Evolutionary conservation across 129 eudicot genomes (phyloP).

Genomic region (Calendula officinalis): DNA sequence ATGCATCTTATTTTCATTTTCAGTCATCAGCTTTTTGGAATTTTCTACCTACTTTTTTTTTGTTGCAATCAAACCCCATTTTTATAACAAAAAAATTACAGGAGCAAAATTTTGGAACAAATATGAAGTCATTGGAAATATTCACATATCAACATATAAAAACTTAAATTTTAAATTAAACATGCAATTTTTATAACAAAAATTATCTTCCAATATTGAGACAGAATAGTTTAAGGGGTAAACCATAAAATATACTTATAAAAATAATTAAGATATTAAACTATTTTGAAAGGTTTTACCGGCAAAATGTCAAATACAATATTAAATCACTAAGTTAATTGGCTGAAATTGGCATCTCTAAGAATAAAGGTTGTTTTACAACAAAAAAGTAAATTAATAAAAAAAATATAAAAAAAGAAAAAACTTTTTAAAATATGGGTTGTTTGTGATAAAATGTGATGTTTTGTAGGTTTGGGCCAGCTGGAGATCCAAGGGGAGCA

Average conservation of each 20-base stretch:
- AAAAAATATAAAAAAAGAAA: background rate
- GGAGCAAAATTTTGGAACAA: background rate
- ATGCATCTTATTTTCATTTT: background rate
- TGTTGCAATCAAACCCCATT: background rate
- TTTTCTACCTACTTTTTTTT: background rate
- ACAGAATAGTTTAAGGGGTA: too few species aligned
- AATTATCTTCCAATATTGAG: too few species aligned
- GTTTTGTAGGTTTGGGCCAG: slow-evolving; percentile 86
- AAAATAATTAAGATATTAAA: too few species aligned
- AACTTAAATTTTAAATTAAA: too few species aligned
- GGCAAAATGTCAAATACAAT: too few species aligned
- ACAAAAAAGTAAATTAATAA: background rate
- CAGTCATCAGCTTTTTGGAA: background rate
- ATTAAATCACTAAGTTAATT: background rate
- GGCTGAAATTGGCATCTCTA: background rate
- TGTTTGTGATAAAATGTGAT: background rate
- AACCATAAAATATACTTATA: too few species aligned
- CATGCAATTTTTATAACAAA: too few species aligned
- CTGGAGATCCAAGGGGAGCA: slow-evolving; percentile 99
- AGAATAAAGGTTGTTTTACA: background rate
- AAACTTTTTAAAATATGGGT: background rate
- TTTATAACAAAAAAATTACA: background rate
- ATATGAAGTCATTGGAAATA: background rate
- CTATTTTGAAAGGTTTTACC: too few species aligned
- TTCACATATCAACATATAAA: too few species aligned